These are phyloP conservation scores for Yamadazyma epiphylla DNA, from an alignment of 1,139 yeast species.

Conservation along the genomic window DNA sequence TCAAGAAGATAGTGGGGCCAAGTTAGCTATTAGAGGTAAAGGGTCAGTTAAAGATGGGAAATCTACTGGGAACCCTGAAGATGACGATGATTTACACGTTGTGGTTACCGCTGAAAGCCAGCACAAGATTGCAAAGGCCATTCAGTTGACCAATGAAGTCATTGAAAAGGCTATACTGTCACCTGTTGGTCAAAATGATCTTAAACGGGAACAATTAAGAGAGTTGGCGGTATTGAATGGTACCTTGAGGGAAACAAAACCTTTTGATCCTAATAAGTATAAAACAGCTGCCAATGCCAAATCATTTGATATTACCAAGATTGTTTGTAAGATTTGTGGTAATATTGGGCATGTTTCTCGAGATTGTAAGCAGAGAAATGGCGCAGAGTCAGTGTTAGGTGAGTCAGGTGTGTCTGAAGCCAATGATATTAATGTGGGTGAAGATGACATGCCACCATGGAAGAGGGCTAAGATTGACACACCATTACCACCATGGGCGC, in stretches of 20 bases:
- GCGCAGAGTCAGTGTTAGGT: slow-evolving; percentile 1
- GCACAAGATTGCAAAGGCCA: slow-evolving; percentile 73
- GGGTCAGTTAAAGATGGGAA: slow-evolving; percentile 96
- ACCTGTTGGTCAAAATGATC: slow-evolving; percentile 90
- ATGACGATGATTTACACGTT: slow-evolving; percentile 80
- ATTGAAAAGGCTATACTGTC: slow-evolving; percentile 80
- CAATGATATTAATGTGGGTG: slow-evolving; percentile 2
- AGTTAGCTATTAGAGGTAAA: slow-evolving; percentile 82
- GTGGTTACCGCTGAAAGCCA: slow-evolving; percentile 81
- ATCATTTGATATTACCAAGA: slow-evolving; percentile 47
- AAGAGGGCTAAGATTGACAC: slow-evolving; percentile 11
- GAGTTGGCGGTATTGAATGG: slow-evolving; percentile 94
- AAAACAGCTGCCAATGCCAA: slow-evolving; percentile 40
- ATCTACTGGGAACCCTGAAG: slow-evolving; percentile 27
- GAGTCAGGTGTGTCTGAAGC: not conserved
- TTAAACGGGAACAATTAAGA: slow-evolving; percentile 85
- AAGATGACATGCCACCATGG: slow-evolving; percentile 12
- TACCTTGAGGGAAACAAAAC: slow-evolving; percentile 81
- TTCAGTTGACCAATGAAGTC: slow-evolving; percentile 68
- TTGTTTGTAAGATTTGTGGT: slow-evolving; percentile 79
- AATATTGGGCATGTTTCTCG: slow-evolving; percentile 81
- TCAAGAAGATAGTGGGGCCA: slow-evolving; percentile 83
- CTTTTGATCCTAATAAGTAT: slow-evolving; percentile 54
- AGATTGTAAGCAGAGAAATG: slow-evolving; percentile 57
- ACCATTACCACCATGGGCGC: slow-evolving; percentile 8